These are phyloP conservation scores for Hippophae tibetana DNA, from an alignment of 306 rosid species.

Conservation along the genomic window DNA sequence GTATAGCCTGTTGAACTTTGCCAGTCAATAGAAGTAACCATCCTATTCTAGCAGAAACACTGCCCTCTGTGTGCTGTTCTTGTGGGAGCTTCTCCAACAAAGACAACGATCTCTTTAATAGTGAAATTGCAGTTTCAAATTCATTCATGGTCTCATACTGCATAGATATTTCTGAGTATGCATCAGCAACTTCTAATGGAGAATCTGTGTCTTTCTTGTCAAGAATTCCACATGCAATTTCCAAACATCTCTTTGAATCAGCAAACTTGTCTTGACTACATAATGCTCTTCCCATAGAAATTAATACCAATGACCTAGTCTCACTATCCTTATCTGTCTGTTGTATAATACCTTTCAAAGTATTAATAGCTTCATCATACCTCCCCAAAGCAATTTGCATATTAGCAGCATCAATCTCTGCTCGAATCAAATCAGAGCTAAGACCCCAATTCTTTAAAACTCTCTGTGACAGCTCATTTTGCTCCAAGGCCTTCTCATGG, in stretches of 20 bases:
- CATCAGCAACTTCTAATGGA: constrained; percentile 77
- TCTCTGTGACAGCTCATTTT: constrained; percentile 61
- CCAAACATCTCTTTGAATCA: constrained; percentile 62
- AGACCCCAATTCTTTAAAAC: constrained; percentile 84
- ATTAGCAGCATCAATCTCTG: constrained; percentile 82
- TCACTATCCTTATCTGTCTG: constrained; percentile 64
- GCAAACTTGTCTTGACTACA: constrained; percentile 60
- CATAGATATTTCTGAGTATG: constrained; percentile 79
- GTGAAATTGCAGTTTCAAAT: constrained; percentile 75
- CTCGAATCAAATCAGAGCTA: constrained; percentile 56
- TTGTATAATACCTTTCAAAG: constrained; percentile 53
- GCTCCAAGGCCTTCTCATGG: constrained; percentile 83
- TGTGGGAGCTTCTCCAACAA: constrained; percentile 82
- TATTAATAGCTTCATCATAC: constrained; percentile 64
- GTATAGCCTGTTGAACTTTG: constrained; percentile 79
- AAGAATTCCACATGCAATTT: constrained; percentile 67
- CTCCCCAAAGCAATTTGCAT: constrained; percentile 82
- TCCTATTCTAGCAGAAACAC: constrained; percentile 81
- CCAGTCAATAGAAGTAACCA: constrained; percentile 83
- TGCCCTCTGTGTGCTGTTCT: constrained; percentile 86
- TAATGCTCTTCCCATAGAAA: constrained; percentile 83
- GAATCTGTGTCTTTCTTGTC: constrained; percentile 54
- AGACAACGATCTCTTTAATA: constrained; percentile 59
- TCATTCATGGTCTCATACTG: constrained; percentile 86
- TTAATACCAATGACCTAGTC: constrained; percentile 61